Conservation (phyloP, 352 stramenopile species). For the Pythium apleroticum region DNA sequence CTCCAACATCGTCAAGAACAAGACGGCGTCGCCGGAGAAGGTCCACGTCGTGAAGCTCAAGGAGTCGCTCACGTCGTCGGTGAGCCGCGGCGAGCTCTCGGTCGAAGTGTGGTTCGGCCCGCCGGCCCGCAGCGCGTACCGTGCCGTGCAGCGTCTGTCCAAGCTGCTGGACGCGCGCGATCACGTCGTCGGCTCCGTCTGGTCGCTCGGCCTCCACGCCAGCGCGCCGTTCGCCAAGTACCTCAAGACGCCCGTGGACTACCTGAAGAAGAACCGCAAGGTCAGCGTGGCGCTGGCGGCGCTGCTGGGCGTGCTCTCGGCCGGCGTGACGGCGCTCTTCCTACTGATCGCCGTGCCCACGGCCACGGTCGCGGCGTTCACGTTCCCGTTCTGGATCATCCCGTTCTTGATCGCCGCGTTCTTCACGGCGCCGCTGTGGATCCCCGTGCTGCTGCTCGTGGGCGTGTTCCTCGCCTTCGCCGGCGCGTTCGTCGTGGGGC, state of each 20-base stretch:
- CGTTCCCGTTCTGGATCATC: slow-evolving; percentile 85
- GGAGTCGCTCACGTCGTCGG: slow-evolving; percentile 36
- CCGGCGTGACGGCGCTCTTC: slow-evolving; percentile 56
- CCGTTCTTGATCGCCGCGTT: slow-evolving; percentile 73
- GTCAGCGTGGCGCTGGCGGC: slow-evolving; percentile 59
- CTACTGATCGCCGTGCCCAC: slow-evolving; percentile 70
- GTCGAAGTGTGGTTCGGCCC: slow-evolving; percentile 76
- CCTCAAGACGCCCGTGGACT: slow-evolving; percentile 55
- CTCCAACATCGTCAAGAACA: slow-evolving; percentile 38
- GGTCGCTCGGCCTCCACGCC: slow-evolving; percentile 35
- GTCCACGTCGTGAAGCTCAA: slow-evolving; percentile 49
- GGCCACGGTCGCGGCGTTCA: slow-evolving; percentile 67
- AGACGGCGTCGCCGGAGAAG: slow-evolving; percentile 35
- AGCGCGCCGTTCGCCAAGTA: slow-evolving; percentile 42
- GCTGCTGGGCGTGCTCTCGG: slow-evolving; percentile 50
- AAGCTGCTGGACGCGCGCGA: slow-evolving; percentile 80
- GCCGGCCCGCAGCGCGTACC: slow-evolving; percentile 76
- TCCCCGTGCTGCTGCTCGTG: slow-evolving; percentile 63
- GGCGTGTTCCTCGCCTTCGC: slow-evolving; percentile 67
- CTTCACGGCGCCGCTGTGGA: slow-evolving; percentile 80
- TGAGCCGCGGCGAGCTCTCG: slow-evolving; percentile 58
- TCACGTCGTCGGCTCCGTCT: slow-evolving; percentile 54
- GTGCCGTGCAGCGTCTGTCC: slow-evolving; percentile 60
- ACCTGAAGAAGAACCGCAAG: slow-evolving; percentile 76
- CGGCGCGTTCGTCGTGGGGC: slow-evolving; percentile 66